These are phyloP conservation scores for Populus ilicifolia DNA, from an alignment of 345 rosid species.

Conservation along the genomic window DNA sequence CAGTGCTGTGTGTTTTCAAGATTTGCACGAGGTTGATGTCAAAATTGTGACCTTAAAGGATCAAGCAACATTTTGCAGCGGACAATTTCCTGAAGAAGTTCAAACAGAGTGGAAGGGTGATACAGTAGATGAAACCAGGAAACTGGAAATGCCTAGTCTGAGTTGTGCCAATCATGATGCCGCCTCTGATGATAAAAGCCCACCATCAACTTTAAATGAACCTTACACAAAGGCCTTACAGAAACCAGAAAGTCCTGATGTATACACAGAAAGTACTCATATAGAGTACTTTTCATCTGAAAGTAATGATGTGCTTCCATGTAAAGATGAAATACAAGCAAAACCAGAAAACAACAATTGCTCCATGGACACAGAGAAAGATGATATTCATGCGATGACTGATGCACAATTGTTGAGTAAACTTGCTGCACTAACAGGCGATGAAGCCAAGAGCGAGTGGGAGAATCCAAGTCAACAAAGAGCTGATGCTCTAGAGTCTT, in stretches of 20 bases:
- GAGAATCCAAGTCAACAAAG: constrained; percentile 68
- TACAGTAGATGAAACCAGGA: constrained; percentile 22
- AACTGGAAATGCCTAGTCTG: constrained; percentile 13
- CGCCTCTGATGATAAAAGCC: constrained; percentile 23
- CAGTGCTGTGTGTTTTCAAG: constrained; percentile 26
- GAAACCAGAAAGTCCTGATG: constrained; percentile 27
- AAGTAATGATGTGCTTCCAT: constrained; percentile 20
- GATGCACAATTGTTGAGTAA: constrained; percentile 44
- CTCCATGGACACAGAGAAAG: constrained; percentile 32
- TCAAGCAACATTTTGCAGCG: constrained; percentile 16
- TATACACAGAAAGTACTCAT: constrained; percentile 28
- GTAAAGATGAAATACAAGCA: constrained; percentile 19
- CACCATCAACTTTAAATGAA: constrained; percentile 24
- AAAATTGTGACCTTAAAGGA: constrained; percentile 25
- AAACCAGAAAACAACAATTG: constrained; percentile 26
- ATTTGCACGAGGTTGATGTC: constrained; percentile 29
- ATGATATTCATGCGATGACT: constrained; percentile 24
- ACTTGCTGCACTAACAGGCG: constrained; percentile 45
- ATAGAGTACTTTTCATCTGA: constrained; percentile 29
- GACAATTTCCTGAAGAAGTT: constrained; percentile 31
- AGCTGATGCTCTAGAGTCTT: constrained; percentile 86
- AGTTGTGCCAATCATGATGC: constrained; percentile 11
- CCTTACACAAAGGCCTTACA: constrained; percentile 25
- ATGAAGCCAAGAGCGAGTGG: constrained; percentile 42
- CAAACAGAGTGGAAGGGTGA: constrained; percentile 20